Percentiles rank a stretch among this genome's conserved stretches.
phyloP scores from a whole-genome alignment of 2,329 filamentous ascomycete species.

The Cordyceps tenuipes region DNA sequence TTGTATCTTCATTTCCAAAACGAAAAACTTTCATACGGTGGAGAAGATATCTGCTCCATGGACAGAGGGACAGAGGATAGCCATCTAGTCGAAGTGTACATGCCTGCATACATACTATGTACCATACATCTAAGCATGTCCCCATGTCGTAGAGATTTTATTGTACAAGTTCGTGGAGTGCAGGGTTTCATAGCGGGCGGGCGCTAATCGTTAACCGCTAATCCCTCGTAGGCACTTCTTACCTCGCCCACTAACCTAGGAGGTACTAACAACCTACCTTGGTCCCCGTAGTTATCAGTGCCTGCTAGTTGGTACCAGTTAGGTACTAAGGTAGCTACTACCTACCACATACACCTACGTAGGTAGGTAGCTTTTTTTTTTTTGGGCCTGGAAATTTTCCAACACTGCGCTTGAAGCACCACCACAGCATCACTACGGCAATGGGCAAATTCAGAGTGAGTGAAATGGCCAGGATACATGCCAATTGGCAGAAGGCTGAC shows the following conservation, averaged over 20 bases:
- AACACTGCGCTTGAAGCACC: background rate
- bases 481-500: constrained; percentile 5
- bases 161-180: background rate
- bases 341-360: too few species aligned
- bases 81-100: background rate
- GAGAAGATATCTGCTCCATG: background rate
- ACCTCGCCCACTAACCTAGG: too few species aligned
- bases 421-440: background rate
- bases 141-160: too few species aligned
- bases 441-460: constrained; percentile 13
- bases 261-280: too few species aligned
- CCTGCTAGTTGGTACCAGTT: too few species aligned
- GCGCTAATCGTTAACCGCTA: too few species aligned
- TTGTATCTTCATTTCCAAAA: too few species aligned
- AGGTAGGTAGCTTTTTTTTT: background rate
- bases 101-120: too few species aligned
- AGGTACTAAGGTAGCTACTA: too few species aligned
- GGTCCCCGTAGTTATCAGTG: background rate
- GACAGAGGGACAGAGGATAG: background rate
- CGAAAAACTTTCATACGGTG: too few species aligned
- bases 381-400: constrained; percentile 3
- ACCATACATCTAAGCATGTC: too few species aligned
- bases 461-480: background rate
- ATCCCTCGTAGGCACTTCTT: too few species aligned
- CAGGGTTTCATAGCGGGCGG: background rate